Conservation (phyloP, 768 basidiomycete genomes). For the Cystobasidium tubakii region DNA sequence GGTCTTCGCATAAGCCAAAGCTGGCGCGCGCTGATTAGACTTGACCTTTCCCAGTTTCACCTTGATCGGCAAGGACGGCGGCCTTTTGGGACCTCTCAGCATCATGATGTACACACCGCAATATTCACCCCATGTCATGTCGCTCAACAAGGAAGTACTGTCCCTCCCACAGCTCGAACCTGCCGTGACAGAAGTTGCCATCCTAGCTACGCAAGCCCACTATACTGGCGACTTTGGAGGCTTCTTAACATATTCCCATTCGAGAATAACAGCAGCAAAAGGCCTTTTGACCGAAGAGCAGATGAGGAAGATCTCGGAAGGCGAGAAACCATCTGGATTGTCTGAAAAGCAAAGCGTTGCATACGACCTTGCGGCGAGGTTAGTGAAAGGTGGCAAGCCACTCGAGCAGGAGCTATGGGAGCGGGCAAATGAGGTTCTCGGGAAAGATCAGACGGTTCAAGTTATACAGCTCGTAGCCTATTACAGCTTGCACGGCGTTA, state of each 20-base stretch:
- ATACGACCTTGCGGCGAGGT: slow-evolving; percentile 4
- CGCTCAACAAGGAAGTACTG: slow-evolving; percentile 4
- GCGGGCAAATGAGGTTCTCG: not conserved
- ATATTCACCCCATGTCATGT: slow-evolving; percentile 7
- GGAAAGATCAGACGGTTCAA: slow-evolving; percentile 8
- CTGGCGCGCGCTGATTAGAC: not conserved
- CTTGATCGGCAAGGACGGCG: slow-evolving; percentile 1
- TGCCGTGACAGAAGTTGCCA: slow-evolving; percentile 1
- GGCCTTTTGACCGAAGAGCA: not conserved
- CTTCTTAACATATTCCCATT: slow-evolving; percentile 2
- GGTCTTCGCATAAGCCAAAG: not conserved
- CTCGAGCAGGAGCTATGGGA: slow-evolving; percentile 10
- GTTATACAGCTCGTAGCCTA: slow-evolving; percentile 10
- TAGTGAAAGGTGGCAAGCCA: slow-evolving; percentile 3
- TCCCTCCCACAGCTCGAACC: slow-evolving; percentile 1
- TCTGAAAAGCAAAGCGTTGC: not conserved
- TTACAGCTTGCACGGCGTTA: slow-evolving; percentile 1
- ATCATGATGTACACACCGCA: slow-evolving; percentile 11
- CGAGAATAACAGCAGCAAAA: not conserved
- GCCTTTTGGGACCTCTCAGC: slow-evolving; percentile 2
- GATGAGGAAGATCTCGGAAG: slow-evolving; percentile 4
- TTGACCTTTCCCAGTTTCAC: slow-evolving; percentile 6
- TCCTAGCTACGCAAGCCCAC: slow-evolving; percentile 2
- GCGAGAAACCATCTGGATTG: not conserved
- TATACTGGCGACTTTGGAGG: not conserved